phyloP scores from a whole-genome alignment of 108 stramenopile species.

The Halocafeteria seosinensis region DNA sequence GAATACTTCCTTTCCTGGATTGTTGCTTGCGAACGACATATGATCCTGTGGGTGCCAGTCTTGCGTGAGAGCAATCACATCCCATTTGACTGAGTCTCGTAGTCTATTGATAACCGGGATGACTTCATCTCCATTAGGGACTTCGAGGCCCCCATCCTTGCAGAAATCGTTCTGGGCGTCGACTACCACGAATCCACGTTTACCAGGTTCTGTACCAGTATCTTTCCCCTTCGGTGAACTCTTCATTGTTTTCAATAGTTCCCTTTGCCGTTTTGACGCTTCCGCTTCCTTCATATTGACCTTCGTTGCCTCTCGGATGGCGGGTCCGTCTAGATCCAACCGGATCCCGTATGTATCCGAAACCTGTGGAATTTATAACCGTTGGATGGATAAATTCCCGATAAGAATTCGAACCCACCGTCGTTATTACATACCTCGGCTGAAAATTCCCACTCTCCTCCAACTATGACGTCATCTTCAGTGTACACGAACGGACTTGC shows the following conservation, averaged over 20 bases:
- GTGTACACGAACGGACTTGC: background rate
- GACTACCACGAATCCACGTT: conserved; percentile 6
- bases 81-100: background rate
- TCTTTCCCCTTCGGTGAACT: background rate
- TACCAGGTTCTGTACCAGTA: background rate
- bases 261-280: background rate
- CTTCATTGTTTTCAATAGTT: background rate
- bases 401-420: background rate
- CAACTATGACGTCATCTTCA: background rate
- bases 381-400: no score
- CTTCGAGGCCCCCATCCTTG: conserved; percentile 7
- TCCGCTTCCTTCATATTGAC: background rate
- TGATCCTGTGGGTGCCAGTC: conserved; percentile 16
- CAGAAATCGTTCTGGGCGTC: conserved; percentile 15
- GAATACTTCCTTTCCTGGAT: conserved; percentile 8
- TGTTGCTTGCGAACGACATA: conserved; percentile 9
- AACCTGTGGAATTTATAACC: no score
- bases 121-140: conserved; percentile 7
- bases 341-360: no score
- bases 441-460: background rate
- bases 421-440: background rate
- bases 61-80: conserved; percentile 8
- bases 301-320: no score
- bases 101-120: conserved; percentile 11
- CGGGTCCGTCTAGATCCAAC: no score